Conservation (phyloP, 2,329 filamentous ascomycete species). For the Lachnellula subtilissima region DNA sequence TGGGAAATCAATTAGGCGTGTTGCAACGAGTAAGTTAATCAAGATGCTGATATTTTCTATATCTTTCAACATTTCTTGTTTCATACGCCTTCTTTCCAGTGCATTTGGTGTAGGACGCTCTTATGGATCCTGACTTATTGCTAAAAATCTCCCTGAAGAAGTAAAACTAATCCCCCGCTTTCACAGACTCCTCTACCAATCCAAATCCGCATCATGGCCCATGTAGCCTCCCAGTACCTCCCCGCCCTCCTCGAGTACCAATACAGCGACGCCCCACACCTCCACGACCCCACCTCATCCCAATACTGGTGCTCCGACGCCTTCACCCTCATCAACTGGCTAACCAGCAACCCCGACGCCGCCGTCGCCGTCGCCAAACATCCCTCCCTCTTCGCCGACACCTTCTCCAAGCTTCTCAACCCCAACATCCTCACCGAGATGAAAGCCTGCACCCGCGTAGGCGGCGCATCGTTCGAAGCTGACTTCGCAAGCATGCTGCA, state of each 20-base stretch:
- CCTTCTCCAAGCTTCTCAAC: slow-evolving; percentile 19
- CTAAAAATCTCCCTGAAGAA: not conserved
- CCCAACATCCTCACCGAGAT: slow-evolving; percentile 17
- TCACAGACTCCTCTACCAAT: not conserved
- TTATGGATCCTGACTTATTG: not conserved
- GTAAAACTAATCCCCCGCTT: not conserved
- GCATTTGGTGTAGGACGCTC: not conserved
- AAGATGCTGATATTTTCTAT: too few relatives aligned
- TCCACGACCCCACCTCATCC: slow-evolving; percentile 15
- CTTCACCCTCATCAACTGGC: slow-evolving; percentile 21
- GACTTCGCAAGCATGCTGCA: slow-evolving; percentile 26
- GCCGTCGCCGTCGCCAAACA: slow-evolving; percentile 16
- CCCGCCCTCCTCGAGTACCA: slow-evolving; percentile 20
- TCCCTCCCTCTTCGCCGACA: slow-evolving; percentile 14
- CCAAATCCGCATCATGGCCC: slow-evolving; percentile 18
- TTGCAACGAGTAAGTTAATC: not conserved
- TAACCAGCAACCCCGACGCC: slow-evolving; percentile 20
- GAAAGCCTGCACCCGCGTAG: slow-evolving; percentile 8
- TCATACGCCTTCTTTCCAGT: not conserved
- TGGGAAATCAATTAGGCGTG: not conserved
- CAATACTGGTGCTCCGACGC: slow-evolving; percentile 24
- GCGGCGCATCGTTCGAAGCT: slow-evolving; percentile 14
- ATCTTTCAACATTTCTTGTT: too few relatives aligned
- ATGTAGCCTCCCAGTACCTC: slow-evolving; percentile 25
- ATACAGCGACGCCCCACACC: slow-evolving; percentile 14